phyloP scores from a whole-genome alignment of 305 asterid species.

The Ajuga reptans region DNA sequence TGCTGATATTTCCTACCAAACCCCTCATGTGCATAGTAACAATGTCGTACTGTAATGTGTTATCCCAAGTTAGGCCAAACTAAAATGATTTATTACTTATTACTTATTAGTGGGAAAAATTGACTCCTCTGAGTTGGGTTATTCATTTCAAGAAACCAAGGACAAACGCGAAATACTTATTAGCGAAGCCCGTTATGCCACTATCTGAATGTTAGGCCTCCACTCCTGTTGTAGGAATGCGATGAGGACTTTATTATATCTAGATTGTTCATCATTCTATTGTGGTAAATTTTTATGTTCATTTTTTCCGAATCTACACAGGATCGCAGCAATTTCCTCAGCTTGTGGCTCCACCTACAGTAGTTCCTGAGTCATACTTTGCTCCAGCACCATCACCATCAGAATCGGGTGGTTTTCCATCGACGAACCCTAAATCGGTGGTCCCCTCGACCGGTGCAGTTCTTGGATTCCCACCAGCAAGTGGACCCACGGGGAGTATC shows the following conservation, averaged over 20 bases:
- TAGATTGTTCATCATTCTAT: too few species aligned
- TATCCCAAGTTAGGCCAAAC: not conserved
- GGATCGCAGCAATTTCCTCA: constrained; percentile 75
- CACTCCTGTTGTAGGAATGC: too few species aligned
- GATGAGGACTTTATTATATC: too few species aligned
- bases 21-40: not conserved
- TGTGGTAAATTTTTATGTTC: not conserved
- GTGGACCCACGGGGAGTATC: constrained; percentile 63
- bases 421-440: constrained; percentile 36
- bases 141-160: too few species aligned
- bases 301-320: constrained; percentile 25
- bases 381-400: constrained; percentile 87
- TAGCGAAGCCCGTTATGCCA: too few species aligned
- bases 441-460: constrained; percentile 53
- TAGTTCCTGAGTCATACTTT: constrained; percentile 41
- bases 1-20: not conserved
- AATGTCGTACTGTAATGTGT: not conserved
- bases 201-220: too few species aligned
- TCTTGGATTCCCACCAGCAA: constrained; percentile 57
- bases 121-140: not conserved
- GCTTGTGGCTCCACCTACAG: constrained; percentile 64
- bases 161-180: too few species aligned
- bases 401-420: constrained; percentile 60
- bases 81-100: not conserved
- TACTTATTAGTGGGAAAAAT: not conserved